Evolutionary conservation across 257 asterid species (phyloP).

Genomic region (Cynanchum wilfordii): DNA sequence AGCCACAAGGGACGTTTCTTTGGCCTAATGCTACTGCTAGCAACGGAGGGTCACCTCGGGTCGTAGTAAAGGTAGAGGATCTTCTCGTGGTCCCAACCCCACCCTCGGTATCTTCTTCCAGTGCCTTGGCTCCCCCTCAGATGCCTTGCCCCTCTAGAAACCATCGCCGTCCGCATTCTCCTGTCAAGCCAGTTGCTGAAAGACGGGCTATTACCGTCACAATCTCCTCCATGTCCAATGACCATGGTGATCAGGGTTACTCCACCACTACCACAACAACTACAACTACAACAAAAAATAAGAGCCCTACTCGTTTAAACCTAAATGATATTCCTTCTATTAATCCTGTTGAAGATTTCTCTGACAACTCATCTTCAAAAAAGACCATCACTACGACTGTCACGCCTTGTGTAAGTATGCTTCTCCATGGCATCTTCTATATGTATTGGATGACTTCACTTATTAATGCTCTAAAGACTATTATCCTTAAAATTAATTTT

Average conservation of each 20-base stretch:
- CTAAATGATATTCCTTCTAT: constrained; percentile 40
- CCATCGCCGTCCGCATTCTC: constrained; percentile 35
- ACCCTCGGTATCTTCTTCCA: constrained; percentile 83
- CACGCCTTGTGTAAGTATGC: constrained; percentile 41
- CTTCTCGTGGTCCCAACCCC: constrained; percentile 64
- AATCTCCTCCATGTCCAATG: constrained; percentile 45
- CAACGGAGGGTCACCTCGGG: constrained; percentile 31
- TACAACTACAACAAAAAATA: constrained; percentile 13
- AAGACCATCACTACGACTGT: constrained; percentile 15
- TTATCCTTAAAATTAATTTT: neutral
- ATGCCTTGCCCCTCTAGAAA: constrained; percentile 29
- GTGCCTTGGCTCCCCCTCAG: constrained; percentile 44
- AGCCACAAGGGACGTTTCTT: constrained; percentile 89
- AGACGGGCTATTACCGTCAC: constrained; percentile 61
- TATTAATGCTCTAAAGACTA: too few species aligned
- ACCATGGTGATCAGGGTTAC: constrained; percentile 28
- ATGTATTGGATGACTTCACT: neutral
- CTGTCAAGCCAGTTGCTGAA: constrained; percentile 83
- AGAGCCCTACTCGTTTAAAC: constrained; percentile 28
- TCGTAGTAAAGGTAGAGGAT: constrained; percentile 61
- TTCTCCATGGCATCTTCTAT: neutral
- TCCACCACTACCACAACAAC: constrained; percentile 20
- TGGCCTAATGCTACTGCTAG: constrained; percentile 50
- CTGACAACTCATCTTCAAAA: constrained; percentile 18
- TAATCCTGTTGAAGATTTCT: constrained; percentile 16